phyloP scores from a whole-genome alignment of 1,139 yeast genomes.

The Zhuliangozyma blackwelliae region DNA sequence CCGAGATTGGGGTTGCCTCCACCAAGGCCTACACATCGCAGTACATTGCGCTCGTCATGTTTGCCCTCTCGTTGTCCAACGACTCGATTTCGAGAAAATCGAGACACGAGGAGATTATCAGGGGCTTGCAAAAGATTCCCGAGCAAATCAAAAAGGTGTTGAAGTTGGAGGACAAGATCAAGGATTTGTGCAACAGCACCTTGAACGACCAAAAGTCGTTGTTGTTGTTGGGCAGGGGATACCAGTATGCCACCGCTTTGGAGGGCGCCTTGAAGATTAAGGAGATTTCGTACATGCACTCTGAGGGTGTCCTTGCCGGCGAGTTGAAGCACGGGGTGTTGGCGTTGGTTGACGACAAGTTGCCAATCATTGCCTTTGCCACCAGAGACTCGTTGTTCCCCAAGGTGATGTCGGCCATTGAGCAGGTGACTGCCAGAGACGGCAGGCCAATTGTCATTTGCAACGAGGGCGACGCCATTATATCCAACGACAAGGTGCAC shows the following conservation, averaged over 20 bases:
- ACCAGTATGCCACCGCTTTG: slow-evolving; percentile 93
- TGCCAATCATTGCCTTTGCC: slow-evolving; percentile 94
- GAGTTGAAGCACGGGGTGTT: slow-evolving; percentile 98
- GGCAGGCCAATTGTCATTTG: slow-evolving; percentile 95
- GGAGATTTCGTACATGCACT: slow-evolving; percentile 98
- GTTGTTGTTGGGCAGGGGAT: slow-evolving; percentile 92
- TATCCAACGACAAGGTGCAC: slow-evolving; percentile 51
- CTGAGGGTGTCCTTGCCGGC: slow-evolving; percentile 99
- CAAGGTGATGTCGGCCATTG: slow-evolving; percentile 91
- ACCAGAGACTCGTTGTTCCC: slow-evolving; percentile 98
- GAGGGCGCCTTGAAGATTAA: slow-evolving; percentile 98
- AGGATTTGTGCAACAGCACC: slow-evolving; percentile 65
- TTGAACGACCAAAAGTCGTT: slow-evolving; percentile 82
- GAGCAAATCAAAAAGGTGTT: slow-evolving; percentile 79
- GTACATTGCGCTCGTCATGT: slow-evolving; percentile 94
- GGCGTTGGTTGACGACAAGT: slow-evolving; percentile 89
- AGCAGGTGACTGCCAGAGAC: slow-evolving; percentile 95
- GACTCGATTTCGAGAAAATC: slow-evolving; percentile 74
- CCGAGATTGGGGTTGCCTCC: slow-evolving; percentile 99
- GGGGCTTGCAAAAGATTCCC: slow-evolving; percentile 81
- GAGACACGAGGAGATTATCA: slow-evolving; percentile 83
- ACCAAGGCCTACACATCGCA: slow-evolving; percentile 99
- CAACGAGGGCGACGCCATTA: slow-evolving; percentile 76
- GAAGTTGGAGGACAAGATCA: slow-evolving; percentile 67
- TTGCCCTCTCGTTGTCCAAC: slow-evolving; percentile 89